Conservation (phyloP, 2,329 filamentous ascomycete genomes). For the Ophidiomyces ophidiicola region DNA sequence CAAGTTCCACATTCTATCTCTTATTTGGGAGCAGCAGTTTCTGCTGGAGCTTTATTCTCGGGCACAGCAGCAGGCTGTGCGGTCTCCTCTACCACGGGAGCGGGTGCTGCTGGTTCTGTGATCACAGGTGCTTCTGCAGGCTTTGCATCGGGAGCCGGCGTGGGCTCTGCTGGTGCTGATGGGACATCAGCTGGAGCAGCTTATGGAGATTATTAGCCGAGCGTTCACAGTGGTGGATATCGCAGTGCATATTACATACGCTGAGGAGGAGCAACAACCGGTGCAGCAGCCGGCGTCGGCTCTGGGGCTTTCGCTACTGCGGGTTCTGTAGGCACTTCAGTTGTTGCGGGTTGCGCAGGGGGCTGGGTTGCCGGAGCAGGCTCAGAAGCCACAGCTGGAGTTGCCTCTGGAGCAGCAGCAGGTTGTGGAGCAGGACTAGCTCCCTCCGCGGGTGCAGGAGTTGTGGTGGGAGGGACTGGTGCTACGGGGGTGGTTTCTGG, state of each 20-base stretch:
- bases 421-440: constrained; percentile 11
- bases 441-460: constrained; percentile 12
- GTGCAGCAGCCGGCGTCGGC: background rate
- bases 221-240: no score
- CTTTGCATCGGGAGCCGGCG: constrained; percentile 1
- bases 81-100: constrained; percentile 10
- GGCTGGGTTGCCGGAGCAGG: constrained; percentile 21
- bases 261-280: background rate
- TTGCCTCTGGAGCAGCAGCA: constrained; percentile 11
- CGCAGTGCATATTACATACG: background rate
- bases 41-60: constrained; percentile 9
- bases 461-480: constrained; percentile 11
- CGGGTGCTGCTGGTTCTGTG: constrained; percentile 7
- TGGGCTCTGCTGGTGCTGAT: constrained; percentile 6
- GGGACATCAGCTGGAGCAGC: constrained; percentile 1
- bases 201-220: background rate
- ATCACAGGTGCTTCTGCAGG: constrained; percentile 6
- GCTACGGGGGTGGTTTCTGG: constrained; percentile 13
- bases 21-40: constrained; percentile 10
- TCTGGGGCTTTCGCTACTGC: background rate
- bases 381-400: constrained; percentile 13
- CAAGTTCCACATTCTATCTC: background rate
- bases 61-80: constrained; percentile 5
- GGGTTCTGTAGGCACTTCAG: constrained; percentile 2
- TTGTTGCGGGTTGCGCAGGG: constrained; percentile 1